Base-by-base conservation (phyloP, 495 filamentous ascomycete genomes). In the Talaromyces wortmannii region DNA sequence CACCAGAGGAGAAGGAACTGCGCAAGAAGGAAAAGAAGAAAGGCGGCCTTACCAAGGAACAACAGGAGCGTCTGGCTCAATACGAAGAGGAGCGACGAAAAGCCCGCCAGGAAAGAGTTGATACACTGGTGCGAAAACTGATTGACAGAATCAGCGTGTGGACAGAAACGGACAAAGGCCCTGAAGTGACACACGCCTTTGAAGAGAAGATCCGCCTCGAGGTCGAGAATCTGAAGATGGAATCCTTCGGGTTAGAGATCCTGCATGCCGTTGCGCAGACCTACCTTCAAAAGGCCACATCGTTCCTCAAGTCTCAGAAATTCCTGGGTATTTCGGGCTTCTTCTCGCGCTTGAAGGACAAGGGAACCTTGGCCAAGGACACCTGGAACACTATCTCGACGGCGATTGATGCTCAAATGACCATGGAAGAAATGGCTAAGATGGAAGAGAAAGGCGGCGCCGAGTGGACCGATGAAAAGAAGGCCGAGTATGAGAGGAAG, bases 381-480 rank as follows among this genome's bases (percentile, higher is more conserved):
- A 97, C 94, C 0, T 99, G 95, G 95, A 91, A 85, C 56, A 99
- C 95, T 18, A 96, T 99, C 63, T 89, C 84, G 29, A 95, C 89
- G 16, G 94, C 94, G n/a, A 96, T 99, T 57, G 92, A 96, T 63
- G 94, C 94, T 45, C 94, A 99, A 70, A 84, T 95, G 78, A 96
- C 90, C 50, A 95, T 99, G 86, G 95, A 97, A 71, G 94, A 97
- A 68, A 97, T 99, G 94, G 91, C 91, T 23, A 91, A 92, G 66
- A 70, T 90, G 70, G 95, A 99, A 72, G 89, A 96, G 76, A 86
- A 86, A 63, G 94, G 94, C 16, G 94, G 94, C 17, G 95, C 97
- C 53, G 92, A 96, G 44, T 99, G 94, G 94, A 97, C 94, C 8
- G 94, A 97, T 60, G 95, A 99, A 83, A 91, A 88, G 78, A 92